Conservation (phyloP, 208 protist genomes). For the Entamoeba invadens region DNA sequence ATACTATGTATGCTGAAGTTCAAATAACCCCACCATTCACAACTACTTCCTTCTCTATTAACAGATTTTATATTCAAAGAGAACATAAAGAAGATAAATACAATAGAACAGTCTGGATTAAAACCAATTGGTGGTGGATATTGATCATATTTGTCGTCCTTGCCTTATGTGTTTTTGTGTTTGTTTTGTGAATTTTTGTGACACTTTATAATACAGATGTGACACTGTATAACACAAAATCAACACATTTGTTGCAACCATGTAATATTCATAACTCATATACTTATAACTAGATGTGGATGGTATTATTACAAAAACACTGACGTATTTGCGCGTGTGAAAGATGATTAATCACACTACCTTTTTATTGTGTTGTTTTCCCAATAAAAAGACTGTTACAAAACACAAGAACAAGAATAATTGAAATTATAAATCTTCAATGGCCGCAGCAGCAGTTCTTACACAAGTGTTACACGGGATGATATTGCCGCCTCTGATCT, state of each 20-base stretch:
- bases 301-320: not conserved
- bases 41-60: not conserved
- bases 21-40: not conserved
- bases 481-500: not conserved
- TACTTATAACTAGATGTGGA: no score
- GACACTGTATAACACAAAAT: no score
- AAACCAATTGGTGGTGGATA: not conserved
- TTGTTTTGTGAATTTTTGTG: no score
- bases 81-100: not conserved
- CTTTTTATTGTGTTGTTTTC: not conserved
- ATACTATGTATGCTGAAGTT: not conserved
- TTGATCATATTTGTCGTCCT: not conserved
- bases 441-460: not conserved
- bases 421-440: not conserved
- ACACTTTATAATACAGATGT: no score
- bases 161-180: not conserved
- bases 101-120: not conserved
- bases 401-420: no score
- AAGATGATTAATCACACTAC: not conserved
- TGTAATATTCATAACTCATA: no score
- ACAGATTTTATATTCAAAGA: not conserved
- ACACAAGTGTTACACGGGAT: not conserved
- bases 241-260: no score
- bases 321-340: not conserved
- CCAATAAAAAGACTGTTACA: no score